A percentile compares a stretch with the other conserved stretches of the same genome.
Conservation (phyloP, 2,329 filamentous ascomycete genomes). For the Chaetomium sp. region DNA sequence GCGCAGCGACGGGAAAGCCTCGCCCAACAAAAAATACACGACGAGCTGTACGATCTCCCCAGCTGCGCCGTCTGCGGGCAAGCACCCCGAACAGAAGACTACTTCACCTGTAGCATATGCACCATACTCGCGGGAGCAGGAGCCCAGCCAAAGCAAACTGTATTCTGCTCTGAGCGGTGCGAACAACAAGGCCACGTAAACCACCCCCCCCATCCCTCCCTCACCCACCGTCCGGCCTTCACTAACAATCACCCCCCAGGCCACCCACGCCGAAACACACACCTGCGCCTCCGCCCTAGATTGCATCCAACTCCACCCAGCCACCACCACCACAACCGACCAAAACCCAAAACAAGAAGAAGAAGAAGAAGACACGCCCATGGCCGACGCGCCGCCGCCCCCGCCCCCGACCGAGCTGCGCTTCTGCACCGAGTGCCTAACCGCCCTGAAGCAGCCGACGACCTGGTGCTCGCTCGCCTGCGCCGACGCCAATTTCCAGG, state of each 20-base stretch:
- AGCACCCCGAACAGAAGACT: conserved; percentile 30
- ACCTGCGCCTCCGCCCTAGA: conserved; percentile 34
- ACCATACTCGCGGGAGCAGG: conserved; percentile 33
- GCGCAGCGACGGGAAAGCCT: conserved; percentile 29
- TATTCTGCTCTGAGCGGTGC: conserved; percentile 39
- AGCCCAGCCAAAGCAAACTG: conserved; percentile 30
- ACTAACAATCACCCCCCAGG: conserved; percentile 28
- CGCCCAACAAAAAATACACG: conserved; percentile 31
- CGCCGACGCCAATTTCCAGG: conserved; percentile 39
- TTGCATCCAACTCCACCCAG: conserved; percentile 31
- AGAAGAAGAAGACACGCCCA: conserved; percentile 18
- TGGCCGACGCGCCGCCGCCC: conserved; percentile 13
- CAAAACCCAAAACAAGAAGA: neutral
- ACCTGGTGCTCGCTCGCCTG: conserved; percentile 41
- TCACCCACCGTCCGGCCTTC: neutral
- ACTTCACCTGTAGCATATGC: conserved; percentile 36
- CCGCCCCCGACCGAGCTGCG: conserved; percentile 27
- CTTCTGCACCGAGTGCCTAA: conserved; percentile 42
- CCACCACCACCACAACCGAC: neutral
- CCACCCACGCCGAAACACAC: conserved; percentile 34
- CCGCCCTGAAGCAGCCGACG: conserved; percentile 35
- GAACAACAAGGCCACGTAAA: conserved; percentile 32
- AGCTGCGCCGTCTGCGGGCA: conserved; percentile 35
- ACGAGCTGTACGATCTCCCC: conserved; percentile 37
- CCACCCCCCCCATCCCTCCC: neutral